Base-by-base conservation (phyloP, 805 yeast genomes). In the Wickerhamiella shivajii region DNA sequence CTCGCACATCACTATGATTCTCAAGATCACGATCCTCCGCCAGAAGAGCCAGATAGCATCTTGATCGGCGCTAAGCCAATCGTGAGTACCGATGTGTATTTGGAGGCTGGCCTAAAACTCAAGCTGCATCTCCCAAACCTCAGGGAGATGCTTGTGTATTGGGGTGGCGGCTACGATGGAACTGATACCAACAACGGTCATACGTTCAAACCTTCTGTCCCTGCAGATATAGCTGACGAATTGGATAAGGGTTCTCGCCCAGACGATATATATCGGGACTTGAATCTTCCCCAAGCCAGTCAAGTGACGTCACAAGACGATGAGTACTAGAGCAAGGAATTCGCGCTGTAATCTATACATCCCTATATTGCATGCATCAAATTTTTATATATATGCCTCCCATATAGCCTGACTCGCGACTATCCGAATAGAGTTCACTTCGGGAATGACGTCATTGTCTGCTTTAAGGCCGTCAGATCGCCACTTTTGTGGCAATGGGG, bases 121-220 rank as follows among this genome's bases (percentile, higher is more conserved):
- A 70, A 72, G 2, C 66, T 79, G 19, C 66, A 70, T 1, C 55
- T 83, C 18, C 96, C 96, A 1, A 72, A 75, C n/a, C 47, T 71
- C 7, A 58, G 69, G 2, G 95, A 87, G 52, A 56, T 83, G 52
- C 64, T 81, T 17, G 71, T 68, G 36, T 65, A 67, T 27, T 87
- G 81, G 62, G 92, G 94, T 2, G 69, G 80, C 1, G 84, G 85
- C 6, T 48, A 73, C 12, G 76, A 79, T 3, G 79, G 81, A 2
- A 53, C 69, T 2, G 64, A 69, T 34, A 61, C 24, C 10, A 19
- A 31, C 11, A 38, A 43, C 15, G 40, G 37, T 16, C 43, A 42
- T 16, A 40, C 33, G 29, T 31, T 45, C 18, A 39, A 44, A 20
- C 51, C 51, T 4, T 14, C 36, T 11, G 27, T 39, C 3, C 32